phyloP scores from a whole-genome alignment of 192 early-diverging fungal species.

The Podochytrium sp. region DNA sequence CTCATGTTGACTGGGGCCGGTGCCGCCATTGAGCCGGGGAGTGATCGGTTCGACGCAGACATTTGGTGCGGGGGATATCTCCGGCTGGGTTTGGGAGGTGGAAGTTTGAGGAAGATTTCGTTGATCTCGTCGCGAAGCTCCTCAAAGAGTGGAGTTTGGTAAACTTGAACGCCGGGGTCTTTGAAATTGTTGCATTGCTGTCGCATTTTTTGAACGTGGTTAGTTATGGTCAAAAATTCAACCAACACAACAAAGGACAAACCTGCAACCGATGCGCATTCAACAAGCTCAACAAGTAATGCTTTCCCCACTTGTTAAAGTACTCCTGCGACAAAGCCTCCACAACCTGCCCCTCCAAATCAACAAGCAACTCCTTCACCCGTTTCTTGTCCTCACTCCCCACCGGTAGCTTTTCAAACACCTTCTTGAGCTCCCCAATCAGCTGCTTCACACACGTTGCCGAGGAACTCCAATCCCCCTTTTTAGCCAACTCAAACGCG shows the following conservation, averaged over 20 bases:
- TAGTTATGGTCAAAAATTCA: not conserved
- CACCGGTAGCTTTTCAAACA: not conserved
- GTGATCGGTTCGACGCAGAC: not conserved
- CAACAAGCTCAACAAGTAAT: slow-evolving; percentile 37
- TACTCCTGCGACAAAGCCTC: slow-evolving; percentile 19
- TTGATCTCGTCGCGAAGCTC: slow-evolving; percentile 26
- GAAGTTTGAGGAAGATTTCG: slow-evolving; percentile 35
- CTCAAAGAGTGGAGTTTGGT: slow-evolving; percentile 24
- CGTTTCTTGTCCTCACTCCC: slow-evolving; percentile 8
- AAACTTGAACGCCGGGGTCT: slow-evolving; percentile 44
- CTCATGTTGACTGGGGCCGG: slow-evolving; percentile 11
- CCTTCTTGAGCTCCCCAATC: not conserved
- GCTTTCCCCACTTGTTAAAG: slow-evolving; percentile 40
- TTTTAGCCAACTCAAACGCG: not conserved
- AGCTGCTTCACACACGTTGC: not conserved
- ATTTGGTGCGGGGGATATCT: not conserved
- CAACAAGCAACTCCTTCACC: slow-evolving; percentile 29
- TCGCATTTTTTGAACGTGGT: not conserved
- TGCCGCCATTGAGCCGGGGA: not conserved
- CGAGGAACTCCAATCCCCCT: not conserved
- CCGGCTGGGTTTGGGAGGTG: slow-evolving; percentile 30
- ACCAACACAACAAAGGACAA: not conserved
- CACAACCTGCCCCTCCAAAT: slow-evolving; percentile 33
- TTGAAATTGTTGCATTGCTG: slow-evolving; percentile 48
- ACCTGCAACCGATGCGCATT: slow-evolving; percentile 36